A percentile compares a stretch with the other conserved stretches of the same genome.
phyloP scores from a whole-genome alignment of 2,329 filamentous ascomycete species.

The Fusarium proliferatum region DNA sequence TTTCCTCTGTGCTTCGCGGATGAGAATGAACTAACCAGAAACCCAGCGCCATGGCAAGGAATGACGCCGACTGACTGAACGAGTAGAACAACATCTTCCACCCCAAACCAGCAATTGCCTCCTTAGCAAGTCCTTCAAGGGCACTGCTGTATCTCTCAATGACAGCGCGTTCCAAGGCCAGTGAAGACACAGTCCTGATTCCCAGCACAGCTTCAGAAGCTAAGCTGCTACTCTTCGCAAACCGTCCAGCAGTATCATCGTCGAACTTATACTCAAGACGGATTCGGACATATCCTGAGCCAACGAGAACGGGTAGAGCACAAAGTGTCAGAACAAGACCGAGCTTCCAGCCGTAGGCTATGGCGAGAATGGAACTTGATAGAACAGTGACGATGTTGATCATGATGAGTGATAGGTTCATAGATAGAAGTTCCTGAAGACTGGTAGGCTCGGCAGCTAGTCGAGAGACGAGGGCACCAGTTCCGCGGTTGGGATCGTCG shows the following conservation, averaged over 20 bases:
- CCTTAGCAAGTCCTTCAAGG: slow-evolving; percentile 47
- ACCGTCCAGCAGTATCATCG: slow-evolving; percentile 55
- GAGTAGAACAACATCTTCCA: slow-evolving; percentile 57
- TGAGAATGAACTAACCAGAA: slow-evolving; percentile 48
- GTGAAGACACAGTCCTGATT: slow-evolving; percentile 61
- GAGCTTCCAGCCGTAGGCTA: slow-evolving; percentile 62
- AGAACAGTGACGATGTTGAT: slow-evolving; percentile 59
- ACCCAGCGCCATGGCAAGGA: slow-evolving; percentile 53
- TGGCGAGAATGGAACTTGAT: slow-evolving; percentile 57
- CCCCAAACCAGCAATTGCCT: slow-evolving; percentile 46
- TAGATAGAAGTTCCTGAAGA: slow-evolving; percentile 62
- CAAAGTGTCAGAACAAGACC: slow-evolving; percentile 60
- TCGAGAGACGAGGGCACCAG: slow-evolving; percentile 53
- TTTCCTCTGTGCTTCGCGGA: rapidly evolving
- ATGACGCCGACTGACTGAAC: slow-evolving; percentile 54
- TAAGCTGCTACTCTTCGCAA: slow-evolving; percentile 58
- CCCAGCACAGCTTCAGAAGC: slow-evolving; percentile 62
- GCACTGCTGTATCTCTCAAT: slow-evolving; percentile 50
- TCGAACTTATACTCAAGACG: slow-evolving; percentile 61
- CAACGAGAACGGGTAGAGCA: slow-evolving; percentile 58
- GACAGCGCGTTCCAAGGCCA: slow-evolving; percentile 59
- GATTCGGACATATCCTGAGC: slow-evolving; percentile 60
- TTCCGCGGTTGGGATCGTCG: slow-evolving; percentile 52
- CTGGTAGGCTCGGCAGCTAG: slow-evolving; percentile 56
- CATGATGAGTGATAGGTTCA: slow-evolving; percentile 61